Percentiles rank a stretch among this genome's conserved stretches.
These are phyloP conservation scores for Bonia amplexicaulis DNA, from an alignment of 176 grass and related monocot species.

Conservation along the genomic window DNA sequence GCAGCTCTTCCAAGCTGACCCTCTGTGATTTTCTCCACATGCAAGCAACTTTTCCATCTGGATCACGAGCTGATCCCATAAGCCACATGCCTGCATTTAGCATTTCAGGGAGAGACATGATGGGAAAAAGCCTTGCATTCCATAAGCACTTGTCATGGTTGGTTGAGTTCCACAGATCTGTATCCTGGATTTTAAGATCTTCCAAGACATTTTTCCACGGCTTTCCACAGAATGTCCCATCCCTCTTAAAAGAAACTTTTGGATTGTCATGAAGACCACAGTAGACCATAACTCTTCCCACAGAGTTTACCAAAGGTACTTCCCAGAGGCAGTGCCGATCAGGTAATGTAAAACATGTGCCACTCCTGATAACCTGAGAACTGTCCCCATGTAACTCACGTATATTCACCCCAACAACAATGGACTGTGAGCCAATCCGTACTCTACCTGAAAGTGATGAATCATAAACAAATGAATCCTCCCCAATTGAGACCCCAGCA, in stretches of 20 bases:
- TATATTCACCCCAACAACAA: constrained; percentile 78
- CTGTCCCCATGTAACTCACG: constrained; percentile 19
- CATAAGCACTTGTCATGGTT: constrained; percentile 73
- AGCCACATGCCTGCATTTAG: constrained; percentile 76
- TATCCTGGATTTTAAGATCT: constrained; percentile 66
- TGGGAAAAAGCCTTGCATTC: constrained; percentile 81
- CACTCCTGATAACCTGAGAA: constrained; percentile 25
- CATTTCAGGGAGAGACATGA: constrained; percentile 66
- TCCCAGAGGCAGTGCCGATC: constrained; percentile 89
- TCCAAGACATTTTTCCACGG: constrained; percentile 77
- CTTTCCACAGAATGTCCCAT: constrained; percentile 84
- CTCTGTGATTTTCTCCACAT: constrained; percentile 68
- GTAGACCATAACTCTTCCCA: constrained; percentile 67
- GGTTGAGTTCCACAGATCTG: constrained; percentile 56
- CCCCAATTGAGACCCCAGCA: constrained; percentile 70
- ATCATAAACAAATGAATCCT: constrained; percentile 87
- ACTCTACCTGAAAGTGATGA: constrained; percentile 71
- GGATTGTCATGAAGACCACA: constrained; percentile 91
- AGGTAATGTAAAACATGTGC: constrained; percentile 55
- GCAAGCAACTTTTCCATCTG: constrained; percentile 39
- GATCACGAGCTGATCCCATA: constrained; percentile 46
- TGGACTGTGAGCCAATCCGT: constrained; percentile 78
- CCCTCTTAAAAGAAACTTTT: constrained; percentile 51
- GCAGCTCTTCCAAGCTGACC: constrained; percentile 84
- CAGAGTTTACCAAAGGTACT: constrained; percentile 72